These are phyloP conservation scores for Meripilus lineatus DNA, from an alignment of 1,284 basidiomycete genomes.

Conservation along the genomic window DNA sequence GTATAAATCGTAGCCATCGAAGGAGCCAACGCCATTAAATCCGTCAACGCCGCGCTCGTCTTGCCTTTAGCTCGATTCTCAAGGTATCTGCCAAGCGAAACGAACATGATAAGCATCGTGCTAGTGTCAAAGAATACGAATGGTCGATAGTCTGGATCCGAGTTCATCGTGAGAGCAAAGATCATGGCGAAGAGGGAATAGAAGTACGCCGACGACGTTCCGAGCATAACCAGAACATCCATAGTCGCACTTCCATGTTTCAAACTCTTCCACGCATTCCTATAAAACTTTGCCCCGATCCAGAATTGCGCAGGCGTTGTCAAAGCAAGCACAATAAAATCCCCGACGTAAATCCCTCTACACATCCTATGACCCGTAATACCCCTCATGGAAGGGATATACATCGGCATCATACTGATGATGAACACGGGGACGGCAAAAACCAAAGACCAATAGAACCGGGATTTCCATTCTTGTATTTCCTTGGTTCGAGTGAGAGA, in stretches of 20 bases:
- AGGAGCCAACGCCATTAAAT: conserved; percentile 92
- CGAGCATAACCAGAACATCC: conserved; percentile 96
- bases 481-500: conserved; percentile 92
- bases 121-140: conserved; percentile 98
- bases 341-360: conserved; percentile 76
- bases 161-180: conserved; percentile 60
- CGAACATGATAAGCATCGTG: conserved; percentile 98
- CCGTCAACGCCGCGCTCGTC: conserved; percentile 93
- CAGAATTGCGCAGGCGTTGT: conserved; percentile 94
- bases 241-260: conserved; percentile 90
- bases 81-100: conserved; percentile 91
- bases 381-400: conserved; percentile 54
- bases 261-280: conserved; percentile 85
- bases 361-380: conserved; percentile 48
- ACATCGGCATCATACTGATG: conserved; percentile 84
- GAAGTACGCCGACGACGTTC: conserved; percentile 90
- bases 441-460: conserved; percentile 69
- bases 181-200: conserved; percentile 82
- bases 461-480: conserved; percentile 83
- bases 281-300: conserved; percentile 86
- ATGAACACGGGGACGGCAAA: conserved; percentile 95
- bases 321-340: conserved; percentile 77
- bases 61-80: conserved; percentile 98
- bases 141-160: conserved; percentile 67
- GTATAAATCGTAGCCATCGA: conserved; percentile 95